Conservation (phyloP, 2,329 filamentous ascomycete species). For the Hirsutella thompsonii region DNA sequence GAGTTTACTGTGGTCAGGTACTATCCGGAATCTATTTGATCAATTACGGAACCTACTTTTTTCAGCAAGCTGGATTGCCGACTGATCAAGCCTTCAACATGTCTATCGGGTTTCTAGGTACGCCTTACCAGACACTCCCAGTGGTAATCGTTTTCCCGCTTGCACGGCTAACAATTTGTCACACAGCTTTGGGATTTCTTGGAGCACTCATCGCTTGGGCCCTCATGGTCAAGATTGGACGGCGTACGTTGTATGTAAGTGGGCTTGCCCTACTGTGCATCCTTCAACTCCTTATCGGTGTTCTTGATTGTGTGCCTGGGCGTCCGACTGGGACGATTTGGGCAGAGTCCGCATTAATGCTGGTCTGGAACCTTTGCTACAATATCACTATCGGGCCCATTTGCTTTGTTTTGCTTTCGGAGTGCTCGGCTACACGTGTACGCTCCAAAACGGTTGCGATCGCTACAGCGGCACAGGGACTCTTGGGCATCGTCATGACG, state of each 20-base stretch:
- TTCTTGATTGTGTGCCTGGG: constrained; percentile 33
- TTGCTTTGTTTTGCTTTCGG: constrained; percentile 27
- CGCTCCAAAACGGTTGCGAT: constrained; percentile 28
- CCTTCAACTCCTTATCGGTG: constrained; percentile 27
- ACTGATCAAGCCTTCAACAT: constrained; percentile 25
- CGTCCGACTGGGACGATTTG: constrained; percentile 21
- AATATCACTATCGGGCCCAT: constrained; percentile 29
- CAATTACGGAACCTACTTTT: constrained; percentile 33
- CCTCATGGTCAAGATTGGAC: constrained; percentile 26
- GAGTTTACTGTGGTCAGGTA: constrained; percentile 28
- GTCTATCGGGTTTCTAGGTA: constrained; percentile 17
- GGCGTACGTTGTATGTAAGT: constrained; percentile 25
- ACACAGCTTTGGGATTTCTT: constrained; percentile 25
- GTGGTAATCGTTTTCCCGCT: constrained; percentile 16
- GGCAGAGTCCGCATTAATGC: constrained; percentile 23
- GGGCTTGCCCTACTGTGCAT: constrained; percentile 26
- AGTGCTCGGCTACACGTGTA: constrained; percentile 26
- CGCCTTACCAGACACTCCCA: constrained; percentile 7
- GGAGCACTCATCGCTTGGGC: constrained; percentile 29
- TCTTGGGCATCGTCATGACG: constrained; percentile 15
- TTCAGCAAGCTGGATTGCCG: constrained; percentile 28
- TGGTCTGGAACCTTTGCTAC: constrained; percentile 31
- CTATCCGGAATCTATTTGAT: constrained; percentile 24
- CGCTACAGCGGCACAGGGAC: constrained; percentile 18
- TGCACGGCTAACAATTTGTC: constrained; percentile 5